phyloP scores from a whole-genome alignment of 768 basidiomycete species.

The Boletales sp. region DNA sequence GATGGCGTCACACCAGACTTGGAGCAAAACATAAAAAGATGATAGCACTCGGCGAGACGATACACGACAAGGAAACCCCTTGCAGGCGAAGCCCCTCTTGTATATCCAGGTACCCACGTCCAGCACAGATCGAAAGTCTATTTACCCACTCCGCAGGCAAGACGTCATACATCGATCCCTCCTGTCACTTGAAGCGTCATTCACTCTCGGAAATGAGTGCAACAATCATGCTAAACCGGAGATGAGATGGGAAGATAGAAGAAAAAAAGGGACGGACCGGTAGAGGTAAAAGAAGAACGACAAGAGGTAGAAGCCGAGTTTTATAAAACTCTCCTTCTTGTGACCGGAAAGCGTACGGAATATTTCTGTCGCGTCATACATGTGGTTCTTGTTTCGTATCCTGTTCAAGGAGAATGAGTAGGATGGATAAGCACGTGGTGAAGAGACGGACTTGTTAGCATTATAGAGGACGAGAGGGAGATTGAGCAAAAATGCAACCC shows the following conservation, averaged over 20 bases:
- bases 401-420: conserved; percentile 36
- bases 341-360: conserved; percentile 91
- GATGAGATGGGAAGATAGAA: background rate
- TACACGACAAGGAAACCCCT: conserved; percentile 13
- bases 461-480: conserved; percentile 86
- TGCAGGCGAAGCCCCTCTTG: conserved; percentile 2
- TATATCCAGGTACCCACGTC: conserved; percentile 10
- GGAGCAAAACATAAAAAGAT: conserved; percentile 10
- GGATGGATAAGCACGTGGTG: background rate
- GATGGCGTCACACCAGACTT: too few relatives aligned
- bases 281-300: conserved; percentile 94
- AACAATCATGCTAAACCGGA: conserved; percentile 72
- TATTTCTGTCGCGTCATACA: conserved; percentile 99
- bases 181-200: conserved; percentile 23
- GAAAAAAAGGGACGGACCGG: conserved; percentile 49
- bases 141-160: conserved; percentile 7
- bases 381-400: conserved; percentile 89
- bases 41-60: conserved; percentile 20
- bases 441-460: conserved; percentile 78
- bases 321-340: conserved; percentile 95
- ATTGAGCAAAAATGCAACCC: conserved; percentile 89
- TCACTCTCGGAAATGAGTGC: conserved; percentile 81
- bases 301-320: conserved; percentile 89
- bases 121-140: conserved; percentile 18
- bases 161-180: background rate